Evolutionary conservation across 2,329 filamentous ascomycete genomes (phyloP), one percentile per base, ranked within the genome.

Genomic region (Xylaria sp.): DNA sequence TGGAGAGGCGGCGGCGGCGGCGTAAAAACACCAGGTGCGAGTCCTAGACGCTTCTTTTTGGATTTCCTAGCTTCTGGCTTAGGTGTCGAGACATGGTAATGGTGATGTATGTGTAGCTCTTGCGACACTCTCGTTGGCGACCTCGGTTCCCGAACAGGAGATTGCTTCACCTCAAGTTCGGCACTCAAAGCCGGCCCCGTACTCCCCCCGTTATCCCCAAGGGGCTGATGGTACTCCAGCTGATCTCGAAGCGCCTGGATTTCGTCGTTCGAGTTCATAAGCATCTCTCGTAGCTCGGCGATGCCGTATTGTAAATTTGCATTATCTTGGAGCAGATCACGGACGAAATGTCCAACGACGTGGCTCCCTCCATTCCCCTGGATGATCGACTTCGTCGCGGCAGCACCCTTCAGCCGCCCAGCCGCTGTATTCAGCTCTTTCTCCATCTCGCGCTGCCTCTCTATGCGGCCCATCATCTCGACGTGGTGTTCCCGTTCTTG

Each of bases 311-410:
- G 96, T 50, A 99, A 82, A 73, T 93, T 97, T 10, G 94, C 93
- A 76, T 99, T 99, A 78, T 99, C 96, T 74, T 97, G 91, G 20
- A 99, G 83, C 63, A 99, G 92, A 77, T 98, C 96, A 72, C 94
- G 93, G 63, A 99, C 96, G 73, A 99, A 98, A 76, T 96, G 93
- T 22, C 93, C 94, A n/a, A 98, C 93, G 42, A 97, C 93, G 65
- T 84, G 89, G 68, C 84, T 88, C 10, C 87, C 85, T 63, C 82
- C 83, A 71, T 87, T 86, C 33, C 86, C 84, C 3, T 86, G 84
- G 3, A 85, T 85, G 45, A 92, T 81, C 2, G 89, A 88, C 71
- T 89, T 90, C 31, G 86, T 85, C 0, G 91, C 92, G 2, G 93
- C 93, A 13, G 92, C 91, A 10, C 92, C 91, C 79, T 95, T 96